phyloP scores from a whole-genome alignment of 306 rosid genomes.

The Ochetophila trinervis region DNA sequence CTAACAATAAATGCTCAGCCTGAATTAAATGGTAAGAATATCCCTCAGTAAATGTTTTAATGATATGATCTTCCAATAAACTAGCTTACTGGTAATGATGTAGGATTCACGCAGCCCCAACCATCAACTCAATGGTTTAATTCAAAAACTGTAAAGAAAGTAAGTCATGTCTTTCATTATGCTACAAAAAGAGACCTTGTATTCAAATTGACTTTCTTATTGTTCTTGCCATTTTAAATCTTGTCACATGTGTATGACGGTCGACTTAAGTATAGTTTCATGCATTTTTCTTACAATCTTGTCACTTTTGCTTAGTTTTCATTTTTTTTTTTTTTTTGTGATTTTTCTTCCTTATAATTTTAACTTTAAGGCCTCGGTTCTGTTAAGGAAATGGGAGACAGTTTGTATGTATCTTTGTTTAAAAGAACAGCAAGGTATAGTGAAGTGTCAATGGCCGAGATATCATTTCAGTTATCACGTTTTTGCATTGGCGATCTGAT shows the following conservation, averaged over 20 bases:
- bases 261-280: not conserved
- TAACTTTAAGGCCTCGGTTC: constrained; percentile 31
- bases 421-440: constrained; percentile 47
- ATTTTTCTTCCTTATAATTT: not conserved
- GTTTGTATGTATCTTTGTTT: constrained; percentile 28
- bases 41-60: not conserved
- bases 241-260: not conserved
- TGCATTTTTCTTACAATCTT: not conserved
- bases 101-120: constrained; percentile 44
- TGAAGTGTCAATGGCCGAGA: constrained; percentile 46
- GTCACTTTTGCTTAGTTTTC: not conserved
- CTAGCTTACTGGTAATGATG: constrained; percentile 18
- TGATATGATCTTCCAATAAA: constrained; percentile 18
- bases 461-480: constrained; percentile 82
- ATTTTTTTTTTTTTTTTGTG: not conserved
- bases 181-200: constrained; percentile 1
- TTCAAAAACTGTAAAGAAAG: constrained; percentile 73
- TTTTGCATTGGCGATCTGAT: constrained; percentile 56
- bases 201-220: not conserved
- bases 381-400: constrained; percentile 24
- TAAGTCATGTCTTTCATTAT: constrained; percentile 20
- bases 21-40: constrained; percentile 52
- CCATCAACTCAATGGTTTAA: constrained; percentile 42
- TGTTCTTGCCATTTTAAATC: not conserved
- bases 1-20: constrained; percentile 26